These are phyloP conservation scores for Diaporthe sp. DNA, from an alignment of 2,329 filamentous ascomycete species.

Conservation along the genomic window DNA sequence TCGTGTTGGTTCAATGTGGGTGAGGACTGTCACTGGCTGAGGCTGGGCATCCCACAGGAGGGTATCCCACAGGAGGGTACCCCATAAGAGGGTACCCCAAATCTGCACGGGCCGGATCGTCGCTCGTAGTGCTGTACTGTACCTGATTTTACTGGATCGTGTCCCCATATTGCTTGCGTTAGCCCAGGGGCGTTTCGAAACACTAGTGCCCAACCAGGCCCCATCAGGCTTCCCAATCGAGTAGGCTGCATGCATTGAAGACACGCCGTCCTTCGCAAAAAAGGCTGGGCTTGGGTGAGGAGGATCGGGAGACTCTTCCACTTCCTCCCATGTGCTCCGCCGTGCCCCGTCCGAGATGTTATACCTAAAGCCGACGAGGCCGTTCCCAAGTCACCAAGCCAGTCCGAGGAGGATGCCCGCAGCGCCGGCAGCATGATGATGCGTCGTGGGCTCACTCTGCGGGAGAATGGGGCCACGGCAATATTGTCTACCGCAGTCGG, in stretches of 20 bases:
- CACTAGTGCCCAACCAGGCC: conserved; percentile 25
- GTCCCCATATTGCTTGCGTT: conserved; percentile 32
- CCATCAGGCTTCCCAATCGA: conserved; percentile 28
- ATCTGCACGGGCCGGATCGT: conserved; percentile 27
- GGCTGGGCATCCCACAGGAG: not conserved
- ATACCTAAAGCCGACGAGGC: conserved; percentile 15
- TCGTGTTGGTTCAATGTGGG: not conserved
- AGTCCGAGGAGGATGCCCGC: conserved; percentile 21
- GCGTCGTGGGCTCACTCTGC: conserved; percentile 28
- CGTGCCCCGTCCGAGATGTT: conserved; percentile 20
- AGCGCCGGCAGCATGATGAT: conserved; percentile 7
- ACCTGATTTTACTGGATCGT: conserved; percentile 20
- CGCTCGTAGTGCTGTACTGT: not conserved
- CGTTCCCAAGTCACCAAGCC: conserved; percentile 10
- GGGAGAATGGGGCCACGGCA: conserved; percentile 29
- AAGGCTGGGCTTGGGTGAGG: conserved; percentile 8
- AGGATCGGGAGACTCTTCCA: conserved; percentile 23
- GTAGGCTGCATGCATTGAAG: conserved; percentile 24
- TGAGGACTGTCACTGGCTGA: not conserved
- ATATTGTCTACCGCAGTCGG: conserved; percentile 4
- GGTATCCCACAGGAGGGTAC: too few species aligned
- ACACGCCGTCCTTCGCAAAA: not conserved
- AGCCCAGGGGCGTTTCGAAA: conserved; percentile 34
- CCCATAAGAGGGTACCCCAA: too few species aligned
- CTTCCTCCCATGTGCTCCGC: conserved; percentile 27